These are phyloP conservation scores for Salmacisia buchloeana DNA, from an alignment of 1,284 basidiomycete genomes.

Conservation along the genomic window DNA sequence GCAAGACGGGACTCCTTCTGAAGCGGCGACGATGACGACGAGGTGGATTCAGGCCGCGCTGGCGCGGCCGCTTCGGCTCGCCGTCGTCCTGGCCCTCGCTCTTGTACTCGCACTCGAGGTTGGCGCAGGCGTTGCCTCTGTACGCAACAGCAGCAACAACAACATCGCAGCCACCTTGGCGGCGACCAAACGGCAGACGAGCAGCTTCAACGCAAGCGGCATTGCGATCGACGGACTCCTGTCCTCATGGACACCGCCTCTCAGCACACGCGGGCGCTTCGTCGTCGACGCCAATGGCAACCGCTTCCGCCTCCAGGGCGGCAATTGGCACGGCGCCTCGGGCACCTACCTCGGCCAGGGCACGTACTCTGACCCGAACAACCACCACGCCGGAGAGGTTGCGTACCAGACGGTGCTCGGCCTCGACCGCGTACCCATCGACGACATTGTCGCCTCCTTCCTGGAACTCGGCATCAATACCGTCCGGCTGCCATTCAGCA, in stretches of 20 bases:
- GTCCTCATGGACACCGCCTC: constrained; percentile 12
- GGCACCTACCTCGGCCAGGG: constrained; percentile 16
- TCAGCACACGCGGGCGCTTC: constrained; percentile 17
- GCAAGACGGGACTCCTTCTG: too few relatives aligned
- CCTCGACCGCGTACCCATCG: constrained; percentile 15
- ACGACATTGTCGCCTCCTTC: constrained; percentile 13
- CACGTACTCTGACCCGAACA: constrained; percentile 8
- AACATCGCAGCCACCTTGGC: too few relatives aligned
- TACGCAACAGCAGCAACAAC: too few relatives aligned
- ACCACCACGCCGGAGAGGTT: constrained; percentile 17
- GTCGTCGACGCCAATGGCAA: constrained; percentile 16
- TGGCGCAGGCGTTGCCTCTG: too few relatives aligned
- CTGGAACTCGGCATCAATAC: constrained; percentile 16
- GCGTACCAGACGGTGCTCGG: constrained; percentile 16
- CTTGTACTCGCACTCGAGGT: too few relatives aligned
- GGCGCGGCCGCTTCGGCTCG: too few relatives aligned
- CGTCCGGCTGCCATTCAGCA: constrained; percentile 15
- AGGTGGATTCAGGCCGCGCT: too few relatives aligned
- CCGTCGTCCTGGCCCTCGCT: too few relatives aligned
- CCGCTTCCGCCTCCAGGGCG: constrained; percentile 12
- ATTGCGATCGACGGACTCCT: too few relatives aligned
- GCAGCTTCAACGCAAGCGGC: too few relatives aligned
- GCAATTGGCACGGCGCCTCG: constrained; percentile 19
- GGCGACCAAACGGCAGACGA: too few relatives aligned
- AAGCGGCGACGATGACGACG: too few relatives aligned